phyloP scores from a whole-genome alignment of 2,329 filamentous ascomycete genomes.

The Hymenoscyphus occultus region DNA sequence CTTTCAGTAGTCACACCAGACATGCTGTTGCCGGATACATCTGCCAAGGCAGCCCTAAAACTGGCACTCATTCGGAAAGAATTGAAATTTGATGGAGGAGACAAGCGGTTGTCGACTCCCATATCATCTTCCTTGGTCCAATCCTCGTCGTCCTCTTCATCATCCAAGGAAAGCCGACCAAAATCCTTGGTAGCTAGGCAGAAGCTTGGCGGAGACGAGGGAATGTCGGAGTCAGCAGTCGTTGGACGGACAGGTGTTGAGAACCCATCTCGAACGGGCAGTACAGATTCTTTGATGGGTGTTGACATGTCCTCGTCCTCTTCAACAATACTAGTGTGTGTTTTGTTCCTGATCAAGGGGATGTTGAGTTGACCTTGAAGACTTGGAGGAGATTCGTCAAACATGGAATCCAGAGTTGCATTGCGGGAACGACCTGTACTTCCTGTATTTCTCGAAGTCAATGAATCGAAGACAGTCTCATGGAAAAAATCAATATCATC shows the following conservation, averaged over 20 bases:
- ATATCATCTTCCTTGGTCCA: slow-evolving; percentile 56
- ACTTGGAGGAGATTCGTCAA: slow-evolving; percentile 71
- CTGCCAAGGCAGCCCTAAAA: slow-evolving; percentile 52
- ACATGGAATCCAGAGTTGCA: slow-evolving; percentile 74
- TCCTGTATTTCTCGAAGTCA: slow-evolving; percentile 67
- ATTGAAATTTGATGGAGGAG: slow-evolving; percentile 52
- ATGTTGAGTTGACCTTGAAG: slow-evolving; percentile 44
- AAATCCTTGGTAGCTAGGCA: slow-evolving; percentile 40
- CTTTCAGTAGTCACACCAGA: slow-evolving; percentile 43
- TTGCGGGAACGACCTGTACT: slow-evolving; percentile 61
- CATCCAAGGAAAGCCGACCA: slow-evolving; percentile 54
- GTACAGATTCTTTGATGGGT: slow-evolving; percentile 38
- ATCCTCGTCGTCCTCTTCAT: slow-evolving; percentile 63
- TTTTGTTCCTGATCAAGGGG: slow-evolving; percentile 48
- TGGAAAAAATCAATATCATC: slow-evolving; percentile 77
- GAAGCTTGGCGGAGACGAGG: slow-evolving; percentile 35
- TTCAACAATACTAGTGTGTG: slow-evolving; percentile 53
- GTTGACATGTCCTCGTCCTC: slow-evolving; percentile 58
- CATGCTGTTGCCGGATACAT: slow-evolving; percentile 43
- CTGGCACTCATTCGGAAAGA: slow-evolving; percentile 52
- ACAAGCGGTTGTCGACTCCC: slow-evolving; percentile 53
- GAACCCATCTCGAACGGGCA: slow-evolving; percentile 22
- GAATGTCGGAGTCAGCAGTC: slow-evolving; percentile 25
- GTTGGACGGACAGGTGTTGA: slow-evolving; percentile 22
- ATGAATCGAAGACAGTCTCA: slow-evolving; percentile 73